Conservation (phyloP, 176 grass and related monocot species). For the Oryza meyeriana region DNA sequence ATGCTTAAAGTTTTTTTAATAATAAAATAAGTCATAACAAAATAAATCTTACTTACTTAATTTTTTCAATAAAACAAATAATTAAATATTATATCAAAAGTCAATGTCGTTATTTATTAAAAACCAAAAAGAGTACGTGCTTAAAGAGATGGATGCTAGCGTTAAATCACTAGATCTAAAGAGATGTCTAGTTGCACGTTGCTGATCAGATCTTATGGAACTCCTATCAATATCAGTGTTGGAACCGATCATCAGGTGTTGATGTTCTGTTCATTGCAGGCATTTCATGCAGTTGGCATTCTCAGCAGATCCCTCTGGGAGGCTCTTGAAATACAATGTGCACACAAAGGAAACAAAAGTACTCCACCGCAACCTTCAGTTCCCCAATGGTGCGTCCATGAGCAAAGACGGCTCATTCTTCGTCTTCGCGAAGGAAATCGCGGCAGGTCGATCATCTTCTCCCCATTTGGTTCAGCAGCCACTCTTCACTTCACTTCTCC, state of each 20-base stretch:
- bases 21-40: too few relatives aligned
- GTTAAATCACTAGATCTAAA: background rate
- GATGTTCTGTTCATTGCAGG: conserved; percentile 43
- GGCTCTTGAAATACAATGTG: conserved; percentile 72
- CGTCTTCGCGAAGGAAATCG: conserved; percentile 70
- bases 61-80: too few relatives aligned
- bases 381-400: conserved; percentile 82
- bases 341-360: conserved; percentile 81
- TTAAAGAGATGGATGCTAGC: too few relatives aligned
- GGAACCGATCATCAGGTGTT: background rate
- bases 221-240: background rate
- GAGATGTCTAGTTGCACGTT: background rate
- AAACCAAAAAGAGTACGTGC: too few relatives aligned
- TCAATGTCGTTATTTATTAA: too few relatives aligned
- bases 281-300: conserved; percentile 83
- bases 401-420: conserved; percentile 91
- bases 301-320: conserved; percentile 80
- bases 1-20: too few relatives aligned
- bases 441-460: conserved; percentile 48
- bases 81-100: too few relatives aligned
- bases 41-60: too few relatives aligned
- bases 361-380: conserved; percentile 69
- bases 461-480: conserved; percentile 12
- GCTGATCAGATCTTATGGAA: background rate
- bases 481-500: background rate